Base-by-base conservation (phyloP, 805 yeast species). In the Torulaspora microellipsoides region DNA sequence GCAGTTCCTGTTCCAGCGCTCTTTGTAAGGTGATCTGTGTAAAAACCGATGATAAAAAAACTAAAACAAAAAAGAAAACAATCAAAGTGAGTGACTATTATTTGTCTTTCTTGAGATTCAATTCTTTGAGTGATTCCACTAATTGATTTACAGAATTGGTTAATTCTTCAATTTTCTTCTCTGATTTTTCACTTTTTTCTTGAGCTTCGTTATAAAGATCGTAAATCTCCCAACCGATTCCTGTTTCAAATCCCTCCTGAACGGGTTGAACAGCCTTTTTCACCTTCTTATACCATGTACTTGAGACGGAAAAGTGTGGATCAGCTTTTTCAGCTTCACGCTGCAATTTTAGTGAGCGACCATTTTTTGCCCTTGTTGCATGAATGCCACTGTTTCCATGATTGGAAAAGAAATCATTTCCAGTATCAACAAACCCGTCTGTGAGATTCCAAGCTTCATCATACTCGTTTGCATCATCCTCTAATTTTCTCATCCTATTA, bases 371-470 rank as follows among this genome's bases (percentile, higher is more conserved):
- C 32, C 68, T 68, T 14, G 71, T 61, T 4, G 69, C 62, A 25
- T 61, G 58, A 14, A 57, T 55, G 4, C 54, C 58, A 9, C 61
- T 48, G 15, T 48, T 36, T 1, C 49, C 46, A 28, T 56, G 56
- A 23, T 53, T 42, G 14, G 60, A 55, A 36, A 65, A 59, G 4
- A 66, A 37, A 4, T 62, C 64, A n/a, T 59, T 62, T 15, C 53
- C 59, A 13, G 55, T 51, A 34, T 67, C 73, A 27, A 67, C 64
- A 43, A 67, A 86, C 0, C 95, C 95, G 63, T 86, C 95, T 7
- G 83, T 76, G 52, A 87, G 69, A 51, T 84, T 87, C 95, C 95
- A 87, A 55, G 83, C 90, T 7, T 81, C 75, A 55, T 87, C 86
- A 15, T 69, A 54, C 57, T 84, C 91, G 59, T 85, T 85, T 15